Percentiles rank a stretch among this genome's conserved stretches.
Evolutionary conservation across 257 asterid genomes (phyloP).

Genomic region (Solanum sitiens): DNA sequence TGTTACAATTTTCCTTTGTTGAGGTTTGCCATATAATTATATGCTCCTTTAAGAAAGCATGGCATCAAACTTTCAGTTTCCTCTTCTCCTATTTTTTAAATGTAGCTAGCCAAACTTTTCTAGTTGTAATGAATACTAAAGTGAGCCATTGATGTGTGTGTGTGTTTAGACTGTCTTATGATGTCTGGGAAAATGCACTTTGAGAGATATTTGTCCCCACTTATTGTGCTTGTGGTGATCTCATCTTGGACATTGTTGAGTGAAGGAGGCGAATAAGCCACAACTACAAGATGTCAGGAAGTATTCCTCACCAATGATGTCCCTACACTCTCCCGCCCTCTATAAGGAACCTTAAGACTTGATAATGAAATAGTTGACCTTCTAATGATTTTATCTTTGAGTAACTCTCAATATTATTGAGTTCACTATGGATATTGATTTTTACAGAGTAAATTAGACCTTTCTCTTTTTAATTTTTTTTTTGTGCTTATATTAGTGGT

Average conservation of each 20-base stretch:
- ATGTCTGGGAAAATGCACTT: background rate
- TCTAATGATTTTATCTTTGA: background rate
- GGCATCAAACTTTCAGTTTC: background rate
- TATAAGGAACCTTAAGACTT: background rate
- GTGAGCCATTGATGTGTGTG: background rate
- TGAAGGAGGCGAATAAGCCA: background rate
- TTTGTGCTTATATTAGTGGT: background rate
- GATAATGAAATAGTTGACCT: background rate
- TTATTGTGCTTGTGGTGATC: background rate
- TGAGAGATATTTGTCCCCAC: background rate
- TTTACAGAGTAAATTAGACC: background rate
- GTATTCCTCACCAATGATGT: background rate
- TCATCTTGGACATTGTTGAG: background rate
- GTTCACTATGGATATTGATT: background rate
- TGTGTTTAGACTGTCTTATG: background rate
- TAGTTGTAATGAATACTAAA: background rate
- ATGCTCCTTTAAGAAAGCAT: background rate
- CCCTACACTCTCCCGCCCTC: background rate
- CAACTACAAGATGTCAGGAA: background rate
- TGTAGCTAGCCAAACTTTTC: background rate
- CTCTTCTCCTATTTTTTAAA: background rate
- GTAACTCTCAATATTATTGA: background rate
- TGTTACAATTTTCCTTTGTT: background rate
- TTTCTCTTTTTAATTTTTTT: background rate
- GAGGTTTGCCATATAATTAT: background rate